These are phyloP conservation scores for Kwoniella dendrophila DNA, from an alignment of 768 basidiomycete species.

Conservation along the genomic window DNA sequence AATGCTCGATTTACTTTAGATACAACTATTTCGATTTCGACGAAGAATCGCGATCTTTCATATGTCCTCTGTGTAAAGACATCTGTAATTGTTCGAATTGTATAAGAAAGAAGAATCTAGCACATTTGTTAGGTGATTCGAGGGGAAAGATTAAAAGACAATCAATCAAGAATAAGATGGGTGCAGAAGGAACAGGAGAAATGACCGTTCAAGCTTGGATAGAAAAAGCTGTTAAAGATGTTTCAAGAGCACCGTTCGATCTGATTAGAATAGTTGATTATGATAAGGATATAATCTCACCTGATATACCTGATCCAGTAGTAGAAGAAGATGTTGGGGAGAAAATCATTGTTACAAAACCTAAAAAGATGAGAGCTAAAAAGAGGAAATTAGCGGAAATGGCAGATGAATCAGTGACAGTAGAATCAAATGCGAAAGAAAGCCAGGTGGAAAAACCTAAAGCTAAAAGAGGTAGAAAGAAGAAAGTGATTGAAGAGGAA, in stretches of 20 bases:
- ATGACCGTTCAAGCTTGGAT: constrained; percentile 37
- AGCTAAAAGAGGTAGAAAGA: constrained; percentile 24
- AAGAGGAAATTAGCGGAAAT: background rate
- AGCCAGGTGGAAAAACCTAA: background rate
- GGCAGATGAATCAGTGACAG: background rate
- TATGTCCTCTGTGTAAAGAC: constrained; percentile 52
- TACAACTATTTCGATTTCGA: constrained; percentile 53
- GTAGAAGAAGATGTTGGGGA: constrained; percentile 2
- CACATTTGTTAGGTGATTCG: constrained; percentile 29
- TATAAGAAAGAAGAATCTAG: constrained; percentile 43
- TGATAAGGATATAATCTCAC: constrained; percentile 34
- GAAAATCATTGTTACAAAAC: constrained; percentile 3
- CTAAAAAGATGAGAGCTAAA: constrained; percentile 1
- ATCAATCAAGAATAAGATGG: constrained; percentile 14
- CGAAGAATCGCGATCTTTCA: constrained; percentile 45
- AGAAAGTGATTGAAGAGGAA: constrained; percentile 8
- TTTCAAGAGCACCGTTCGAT: constrained; percentile 34
- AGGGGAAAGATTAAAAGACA: constrained; percentile 20
- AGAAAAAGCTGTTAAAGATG: constrained; percentile 29
- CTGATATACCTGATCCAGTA: constrained; percentile 29
- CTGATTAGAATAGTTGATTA: constrained; percentile 39
- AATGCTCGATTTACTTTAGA: constrained; percentile 12
- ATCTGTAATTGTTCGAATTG: constrained; percentile 52
- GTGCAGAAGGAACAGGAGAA: constrained; percentile 6
- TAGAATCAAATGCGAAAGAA: background rate